Evolutionary conservation across 1,284 basidiomycete genomes (phyloP).

Genomic region (Papiliotrema fonsecae): DNA sequence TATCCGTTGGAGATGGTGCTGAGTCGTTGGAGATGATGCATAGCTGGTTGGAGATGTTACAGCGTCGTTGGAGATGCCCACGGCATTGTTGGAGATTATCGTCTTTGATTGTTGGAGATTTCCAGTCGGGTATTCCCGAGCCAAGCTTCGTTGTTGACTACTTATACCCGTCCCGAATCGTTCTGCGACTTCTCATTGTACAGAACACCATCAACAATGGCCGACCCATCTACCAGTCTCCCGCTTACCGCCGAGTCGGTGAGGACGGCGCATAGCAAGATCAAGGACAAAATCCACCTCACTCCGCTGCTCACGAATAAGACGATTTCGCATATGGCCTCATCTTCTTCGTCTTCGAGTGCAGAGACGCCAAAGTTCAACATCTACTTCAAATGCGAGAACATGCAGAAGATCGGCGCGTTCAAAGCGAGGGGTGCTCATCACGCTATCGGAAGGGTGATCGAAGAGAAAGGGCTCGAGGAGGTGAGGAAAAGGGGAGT

Average conservation of each 20-base stretch:
- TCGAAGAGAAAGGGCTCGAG: constrained; percentile 16
- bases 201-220: constrained; percentile 2
- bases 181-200: too few relatives aligned
- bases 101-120: too few relatives aligned
- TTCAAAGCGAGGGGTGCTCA: constrained; percentile 25
- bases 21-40: too few relatives aligned
- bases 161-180: too few relatives aligned
- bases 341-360: neutral
- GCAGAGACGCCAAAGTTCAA: constrained; percentile 11
- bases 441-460: constrained; percentile 17
- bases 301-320: constrained; percentile 17
- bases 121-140: too few relatives aligned
- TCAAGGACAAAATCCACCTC: constrained; percentile 11
- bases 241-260: constrained; percentile 2
- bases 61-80: too few relatives aligned
- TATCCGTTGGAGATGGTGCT: too few relatives aligned
- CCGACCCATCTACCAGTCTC: neutral
- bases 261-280: constrained; percentile 7
- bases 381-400: constrained; percentile 26
- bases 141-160: too few relatives aligned
- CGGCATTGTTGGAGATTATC: too few relatives aligned
- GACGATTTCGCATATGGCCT: constrained; percentile 16
- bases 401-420: constrained; percentile 21
- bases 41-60: too few relatives aligned
- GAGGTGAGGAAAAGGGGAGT: constrained; percentile 16